Conservation (phyloP, 148 eudicot genomes). For the Rhododendron williamsianum region DNA sequence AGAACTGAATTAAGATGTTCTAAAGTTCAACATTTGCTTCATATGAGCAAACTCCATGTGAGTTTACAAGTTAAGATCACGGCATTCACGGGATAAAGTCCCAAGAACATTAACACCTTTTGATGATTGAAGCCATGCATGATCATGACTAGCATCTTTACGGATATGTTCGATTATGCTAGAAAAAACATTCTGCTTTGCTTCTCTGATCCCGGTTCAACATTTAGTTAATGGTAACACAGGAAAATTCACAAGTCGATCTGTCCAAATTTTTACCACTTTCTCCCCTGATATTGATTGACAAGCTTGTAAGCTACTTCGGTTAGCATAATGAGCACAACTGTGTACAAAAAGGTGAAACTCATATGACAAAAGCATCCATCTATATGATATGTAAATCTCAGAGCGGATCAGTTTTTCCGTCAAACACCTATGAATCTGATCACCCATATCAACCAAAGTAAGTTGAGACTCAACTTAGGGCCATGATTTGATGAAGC, state of each 20-base stretch:
- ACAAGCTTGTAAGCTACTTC: neutral
- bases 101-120: neutral
- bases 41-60: neutral
- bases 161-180: neutral
- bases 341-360: neutral
- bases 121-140: neutral
- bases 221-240: neutral
- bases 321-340: neutral
- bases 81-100: neutral
- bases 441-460: neutral
- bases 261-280: neutral
- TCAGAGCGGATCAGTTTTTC: neutral
- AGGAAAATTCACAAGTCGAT: neutral
- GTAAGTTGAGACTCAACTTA: neutral
- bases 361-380: neutral
- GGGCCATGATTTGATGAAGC: neutral
- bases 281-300: neutral
- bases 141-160: neutral
- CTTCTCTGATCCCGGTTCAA: neutral
- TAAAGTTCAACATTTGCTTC: neutral
- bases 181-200: neutral
- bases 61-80: neutral
- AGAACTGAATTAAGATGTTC: neutral
- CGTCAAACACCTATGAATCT: neutral
- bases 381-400: neutral